Percentiles rank a stretch among this genome's conserved stretches.
These are phyloP conservation scores for Forsythia viridissima DNA, from an alignment of 257 asterid species.

Conservation along the genomic window DNA sequence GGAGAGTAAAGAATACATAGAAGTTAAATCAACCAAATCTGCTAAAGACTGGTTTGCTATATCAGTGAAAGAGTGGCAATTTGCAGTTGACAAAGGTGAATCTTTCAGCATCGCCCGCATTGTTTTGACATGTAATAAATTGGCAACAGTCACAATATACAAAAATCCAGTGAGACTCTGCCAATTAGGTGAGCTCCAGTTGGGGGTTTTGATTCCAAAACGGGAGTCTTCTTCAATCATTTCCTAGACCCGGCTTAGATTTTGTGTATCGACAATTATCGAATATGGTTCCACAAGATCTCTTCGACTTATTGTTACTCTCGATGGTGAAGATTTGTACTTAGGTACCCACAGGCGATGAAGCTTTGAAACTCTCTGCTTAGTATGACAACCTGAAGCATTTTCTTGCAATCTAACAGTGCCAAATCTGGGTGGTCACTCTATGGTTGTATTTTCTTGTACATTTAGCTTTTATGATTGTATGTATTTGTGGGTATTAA, in stretches of 20 bases:
- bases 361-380: neutral
- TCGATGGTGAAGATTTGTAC: neutral
- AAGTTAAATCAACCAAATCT: constrained; percentile 80
- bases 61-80: constrained; percentile 85
- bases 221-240: constrained; percentile 10
- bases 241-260: neutral
- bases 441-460: neutral
- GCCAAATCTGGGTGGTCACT: neutral
- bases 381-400: neutral
- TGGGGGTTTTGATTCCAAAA: constrained; percentile 65
- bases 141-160: constrained; percentile 66
- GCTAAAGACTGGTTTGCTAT: constrained; percentile 68
- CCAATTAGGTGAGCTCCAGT: constrained; percentile 71
- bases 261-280: neutral
- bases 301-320: neutral
- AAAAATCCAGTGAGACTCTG: constrained; percentile 74
- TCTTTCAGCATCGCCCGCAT: constrained; percentile 86
- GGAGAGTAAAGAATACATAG: constrained; percentile 58
- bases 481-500: too few species aligned
- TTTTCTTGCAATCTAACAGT: neutral
- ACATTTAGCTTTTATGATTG: neutral
- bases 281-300: neutral
- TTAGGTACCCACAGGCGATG: neutral
- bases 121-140: constrained; percentile 43
- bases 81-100: constrained; percentile 86